Evolutionary conservation across 2,329 filamentous ascomycete genomes (phyloP).

Genomic region (Cordyceps tenuipes): DNA sequence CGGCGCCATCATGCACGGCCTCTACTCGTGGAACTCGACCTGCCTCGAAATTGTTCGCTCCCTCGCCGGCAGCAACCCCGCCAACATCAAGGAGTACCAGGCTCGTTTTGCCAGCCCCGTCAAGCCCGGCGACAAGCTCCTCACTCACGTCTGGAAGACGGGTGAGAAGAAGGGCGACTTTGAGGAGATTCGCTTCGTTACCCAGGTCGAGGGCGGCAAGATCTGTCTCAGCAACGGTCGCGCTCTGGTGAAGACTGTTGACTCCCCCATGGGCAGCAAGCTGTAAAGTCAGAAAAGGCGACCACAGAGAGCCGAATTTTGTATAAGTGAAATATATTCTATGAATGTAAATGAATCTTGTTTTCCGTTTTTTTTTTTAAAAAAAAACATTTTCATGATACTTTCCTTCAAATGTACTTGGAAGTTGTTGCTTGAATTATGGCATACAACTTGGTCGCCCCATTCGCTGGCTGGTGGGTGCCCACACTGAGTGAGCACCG

Average conservation of each 20-base stretch:
- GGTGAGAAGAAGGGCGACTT: constrained; percentile 57
- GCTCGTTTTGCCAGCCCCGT: constrained; percentile 82
- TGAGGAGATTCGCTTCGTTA: constrained; percentile 78
- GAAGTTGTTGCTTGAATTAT: neutral
- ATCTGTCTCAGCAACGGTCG: constrained; percentile 81
- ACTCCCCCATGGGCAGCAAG: constrained; percentile 52
- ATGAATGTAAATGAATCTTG: neutral
- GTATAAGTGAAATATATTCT: constrained; percentile 6
- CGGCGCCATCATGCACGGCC: constrained; percentile 79
- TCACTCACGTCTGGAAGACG: constrained; percentile 73
- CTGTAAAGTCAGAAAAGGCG: constrained; percentile 34
- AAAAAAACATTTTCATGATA: neutral
- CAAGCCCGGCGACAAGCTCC: constrained; percentile 71
- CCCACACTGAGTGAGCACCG: neutral
- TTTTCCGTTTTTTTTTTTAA: neutral
- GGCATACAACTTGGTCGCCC: neutral
- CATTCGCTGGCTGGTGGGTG: neutral
- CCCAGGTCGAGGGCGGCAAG: constrained; percentile 71
- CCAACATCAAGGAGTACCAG: constrained; percentile 81
- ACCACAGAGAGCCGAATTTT: neutral
- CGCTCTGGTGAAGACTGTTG: constrained; percentile 62
- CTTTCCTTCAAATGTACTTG: neutral
- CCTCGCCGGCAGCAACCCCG: constrained; percentile 68
- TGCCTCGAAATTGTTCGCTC: constrained; percentile 64
- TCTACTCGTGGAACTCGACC: constrained; percentile 79